Percentiles rank a stretch among this genome's conserved stretches.
Evolutionary conservation across 2,329 filamentous ascomycete species (phyloP).

Genomic region (Arthrobotrys sphaeroides): DNA sequence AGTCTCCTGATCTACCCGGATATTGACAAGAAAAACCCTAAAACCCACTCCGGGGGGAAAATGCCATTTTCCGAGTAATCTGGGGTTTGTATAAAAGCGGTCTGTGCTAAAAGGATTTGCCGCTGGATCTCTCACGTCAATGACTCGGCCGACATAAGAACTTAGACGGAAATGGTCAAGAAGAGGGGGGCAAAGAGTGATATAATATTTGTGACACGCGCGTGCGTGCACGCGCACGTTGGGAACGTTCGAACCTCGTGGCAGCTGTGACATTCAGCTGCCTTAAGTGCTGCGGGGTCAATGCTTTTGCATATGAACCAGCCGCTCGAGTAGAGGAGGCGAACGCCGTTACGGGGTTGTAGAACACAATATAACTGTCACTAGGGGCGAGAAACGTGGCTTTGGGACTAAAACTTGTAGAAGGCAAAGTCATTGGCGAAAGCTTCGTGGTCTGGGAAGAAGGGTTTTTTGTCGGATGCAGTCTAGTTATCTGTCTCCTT

Average conservation of each 20-base stretch:
- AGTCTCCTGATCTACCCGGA: too few species aligned
- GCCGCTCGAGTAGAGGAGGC: neutral
- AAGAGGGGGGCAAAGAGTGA: too few species aligned
- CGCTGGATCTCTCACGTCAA: neutral
- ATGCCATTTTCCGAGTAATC: neutral
- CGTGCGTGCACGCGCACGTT: too few species aligned
- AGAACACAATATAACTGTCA: neutral
- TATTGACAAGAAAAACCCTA: too few species aligned
- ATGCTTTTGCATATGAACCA: neutral
- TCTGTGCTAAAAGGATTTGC: neutral
- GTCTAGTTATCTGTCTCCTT: neutral
- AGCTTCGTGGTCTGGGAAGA: too few species aligned
- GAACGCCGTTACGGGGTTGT: neutral
- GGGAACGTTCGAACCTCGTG: neutral
- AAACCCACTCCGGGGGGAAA: too few species aligned
- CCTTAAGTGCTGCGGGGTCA: neutral
- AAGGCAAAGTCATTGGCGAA: neutral
- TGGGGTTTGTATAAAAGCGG: neutral
- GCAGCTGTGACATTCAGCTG: neutral
- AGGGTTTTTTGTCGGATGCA: too few species aligned
- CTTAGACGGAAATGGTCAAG: neutral
- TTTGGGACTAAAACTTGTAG: neutral
- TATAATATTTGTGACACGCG: too few species aligned
- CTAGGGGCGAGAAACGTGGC: neutral
- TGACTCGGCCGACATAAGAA: neutral